Base-by-base conservation (phyloP, 192 early-diverging fungal genomes). In the Umbelopsis vinacea region DNA sequence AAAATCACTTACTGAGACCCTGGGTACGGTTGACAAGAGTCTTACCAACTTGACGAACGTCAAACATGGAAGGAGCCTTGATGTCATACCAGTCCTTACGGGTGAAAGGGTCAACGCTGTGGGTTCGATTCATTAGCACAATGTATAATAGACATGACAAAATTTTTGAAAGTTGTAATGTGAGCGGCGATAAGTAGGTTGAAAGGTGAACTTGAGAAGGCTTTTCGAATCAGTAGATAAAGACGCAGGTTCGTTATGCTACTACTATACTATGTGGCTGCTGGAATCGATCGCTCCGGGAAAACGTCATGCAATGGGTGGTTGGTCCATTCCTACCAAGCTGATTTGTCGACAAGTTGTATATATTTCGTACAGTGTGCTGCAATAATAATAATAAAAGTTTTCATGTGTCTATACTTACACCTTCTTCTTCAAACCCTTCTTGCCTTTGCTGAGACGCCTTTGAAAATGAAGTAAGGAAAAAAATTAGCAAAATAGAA, bases 61-160 rank as follows among this genome's bases (percentile, higher is more conserved):
- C 92, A 82, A 99, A 99, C 83, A 96, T 91, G 71, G 92, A 91
- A 78, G 98, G 98, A 74, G 95, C 98, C 88, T 97, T 97, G 90
- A 99, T 90, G 84, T 97, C 96, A 84, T 98, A 99, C 98, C 98
- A 99, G 84, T 99, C 98, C 88, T 99, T 99, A 76, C 98, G 94
- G 88, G 94, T 93, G 92, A 98, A 99, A 83, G 98, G 97, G 84
- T 99, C 98, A 83, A 98, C 89, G 81, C 93, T 95, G 84, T 67
- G 75, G 26, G 47, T 29, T 63, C 57, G 57, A 37, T 22, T 37
- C 15, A 37, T 63, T 63, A 63, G 57, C 26, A 11, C 24, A 38
- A 63, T 63, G 17, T 6, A n/a, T 15, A 11, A 37, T 15, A 2
- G 57, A 2, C 10, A 35, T 2, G 17, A 37, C 3, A 63, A 3